Evolutionary conservation across 2,329 filamentous ascomycete species (phyloP).

Genomic region (Xylaria sp.): DNA sequence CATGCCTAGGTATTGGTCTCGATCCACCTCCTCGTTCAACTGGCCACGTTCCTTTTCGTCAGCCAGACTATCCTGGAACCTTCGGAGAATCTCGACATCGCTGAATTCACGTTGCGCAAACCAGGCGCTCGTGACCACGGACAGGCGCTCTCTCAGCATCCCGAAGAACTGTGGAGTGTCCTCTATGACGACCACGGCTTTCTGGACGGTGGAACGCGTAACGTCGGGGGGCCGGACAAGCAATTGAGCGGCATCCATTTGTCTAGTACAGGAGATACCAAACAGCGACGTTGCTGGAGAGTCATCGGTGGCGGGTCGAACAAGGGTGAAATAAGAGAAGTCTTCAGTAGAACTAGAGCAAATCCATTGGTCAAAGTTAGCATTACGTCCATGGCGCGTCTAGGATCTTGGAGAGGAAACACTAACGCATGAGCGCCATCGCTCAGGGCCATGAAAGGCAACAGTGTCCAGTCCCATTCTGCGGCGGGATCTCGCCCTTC

Average conservation of each 20-base stretch:
- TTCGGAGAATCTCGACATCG: slow-evolving; percentile 85
- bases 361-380: slow-evolving; percentile 24
- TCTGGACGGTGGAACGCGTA: slow-evolving; percentile 96
- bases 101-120: slow-evolving; percentile 94
- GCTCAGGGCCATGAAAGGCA: slow-evolving; percentile 96
- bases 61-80: slow-evolving; percentile 88
- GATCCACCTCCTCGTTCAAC: slow-evolving; percentile 70
- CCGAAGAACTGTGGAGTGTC: slow-evolving; percentile 90
- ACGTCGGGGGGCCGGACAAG: slow-evolving; percentile 84
- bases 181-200: slow-evolving; percentile 94
- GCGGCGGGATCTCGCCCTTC: slow-evolving; percentile 78
- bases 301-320: slow-evolving; percentile 62
- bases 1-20: slow-evolving; percentile 86
- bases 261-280: slow-evolving; percentile 92
- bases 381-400: background rate
- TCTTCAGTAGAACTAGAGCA: slow-evolving; percentile 78
- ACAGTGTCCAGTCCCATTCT: slow-evolving; percentile 86
- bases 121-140: slow-evolving; percentile 92
- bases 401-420: slow-evolving; percentile 1
- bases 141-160: slow-evolving; percentile 85
- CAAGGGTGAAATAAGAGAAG: slow-evolving; percentile 97
- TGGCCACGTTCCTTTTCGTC: slow-evolving; percentile 65
- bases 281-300: slow-evolving; percentile 81
- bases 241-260: slow-evolving; percentile 80
- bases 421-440: slow-evolving; percentile 93